Evolutionary conservation across 108 stramenopile species (phyloP), one percentile per base, ranked within the genome.

Genomic region (Discostella pseudostelligera): DNA sequence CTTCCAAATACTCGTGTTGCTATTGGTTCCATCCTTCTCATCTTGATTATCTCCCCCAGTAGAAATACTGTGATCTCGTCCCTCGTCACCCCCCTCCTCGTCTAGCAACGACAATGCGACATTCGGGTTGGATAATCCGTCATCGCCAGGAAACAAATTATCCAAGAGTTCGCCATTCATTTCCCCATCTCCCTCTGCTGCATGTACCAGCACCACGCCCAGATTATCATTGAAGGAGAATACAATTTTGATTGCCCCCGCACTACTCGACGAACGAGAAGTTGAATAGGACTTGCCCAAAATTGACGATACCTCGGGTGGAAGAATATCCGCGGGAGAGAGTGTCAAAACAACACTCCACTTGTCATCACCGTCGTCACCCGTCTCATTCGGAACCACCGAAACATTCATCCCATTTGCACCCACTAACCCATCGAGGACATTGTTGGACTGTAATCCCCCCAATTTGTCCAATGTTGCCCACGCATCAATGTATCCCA

Each of bases 401-500:
- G 24, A 21, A 2, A 74, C 67, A 29, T 57, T 39, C 78, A 74
- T 70, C 4, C 64, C 69, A 40, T 35, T 46, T 0, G 57, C 63
- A 12, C 79, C 74, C 24, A 70, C 37, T 22, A 61, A 69, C 10
- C 59, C 78, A 17, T 55, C 72, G 8, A 62, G 66, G 29, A 44
- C 48, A 61, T 36, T 39, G 0, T 39, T 14, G 3, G 47, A 21
- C n/a, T 35, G 56, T 3, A 21, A 16, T 14, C 59, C 43, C 7
- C 57, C 62, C 63, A 77, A 39, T 16, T 35, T 47, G 16, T 77
- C 76, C 50, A 77, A 14, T 0, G 54, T 60, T n/a, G 66, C 72
- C 78, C 59, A 79, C 3, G 78, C 69, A 65, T 90, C 86, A 40
- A 86, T 69, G 65, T 80, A 82, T 1, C 73, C 76, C 19, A 74